Evolutionary conservation across 345 rosid genomes (phyloP).

Genomic region (Murraya paniculata): DNA sequence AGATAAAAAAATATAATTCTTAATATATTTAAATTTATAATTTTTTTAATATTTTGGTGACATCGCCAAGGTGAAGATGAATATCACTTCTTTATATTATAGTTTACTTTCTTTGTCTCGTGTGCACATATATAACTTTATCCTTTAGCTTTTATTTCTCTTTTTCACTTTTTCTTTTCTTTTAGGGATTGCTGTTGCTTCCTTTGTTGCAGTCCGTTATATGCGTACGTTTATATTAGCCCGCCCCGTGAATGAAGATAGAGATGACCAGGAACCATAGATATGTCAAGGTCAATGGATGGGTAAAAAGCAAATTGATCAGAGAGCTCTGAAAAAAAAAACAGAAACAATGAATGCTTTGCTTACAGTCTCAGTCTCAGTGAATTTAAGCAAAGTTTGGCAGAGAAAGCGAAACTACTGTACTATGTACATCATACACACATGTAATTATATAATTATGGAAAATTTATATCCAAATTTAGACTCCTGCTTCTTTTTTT

Average conservation of each 20-base stretch:
- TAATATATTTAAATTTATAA: no score
- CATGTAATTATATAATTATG: no score
- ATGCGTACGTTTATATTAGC: background rate
- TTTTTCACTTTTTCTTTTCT: background rate
- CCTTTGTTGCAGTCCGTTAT: background rate
- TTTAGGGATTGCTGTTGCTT: constrained; percentile 26
- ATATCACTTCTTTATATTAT: no score
- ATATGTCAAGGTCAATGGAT: background rate
- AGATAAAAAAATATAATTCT: no score
- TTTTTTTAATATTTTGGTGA: no score
- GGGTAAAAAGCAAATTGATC: background rate
- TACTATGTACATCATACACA: no score
- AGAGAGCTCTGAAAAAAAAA: background rate
- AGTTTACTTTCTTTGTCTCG: background rate
- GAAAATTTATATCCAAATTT: no score
- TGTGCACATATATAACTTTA: background rate
- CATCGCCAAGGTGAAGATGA: background rate
- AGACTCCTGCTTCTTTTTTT: no score
- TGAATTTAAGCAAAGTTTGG: constrained; percentile 14
- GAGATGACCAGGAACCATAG: background rate
- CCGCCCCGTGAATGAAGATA: constrained; percentile 1
- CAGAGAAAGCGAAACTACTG: constrained; percentile 14
- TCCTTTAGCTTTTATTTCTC: background rate
- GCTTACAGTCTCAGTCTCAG: constrained; percentile 5
- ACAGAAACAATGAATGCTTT: background rate